phyloP scores from a whole-genome alignment of 306 rosid species.

The Glycine tomentella region DNA sequence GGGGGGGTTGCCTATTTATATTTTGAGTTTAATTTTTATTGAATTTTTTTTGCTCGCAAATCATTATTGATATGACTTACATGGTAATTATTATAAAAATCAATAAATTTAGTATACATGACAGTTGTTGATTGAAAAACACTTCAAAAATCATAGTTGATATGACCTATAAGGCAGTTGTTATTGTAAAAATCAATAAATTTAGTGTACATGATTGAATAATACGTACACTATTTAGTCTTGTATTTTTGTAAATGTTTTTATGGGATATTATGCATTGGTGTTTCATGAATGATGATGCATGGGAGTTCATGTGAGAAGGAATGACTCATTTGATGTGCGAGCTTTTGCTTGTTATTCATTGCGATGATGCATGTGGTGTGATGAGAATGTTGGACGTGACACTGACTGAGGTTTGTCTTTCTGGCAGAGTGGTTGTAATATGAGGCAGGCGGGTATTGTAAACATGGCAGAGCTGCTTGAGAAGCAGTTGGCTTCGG shows the following conservation, averaged over 20 bases:
- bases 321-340: neutral
- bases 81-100: no score
- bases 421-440: conserved; percentile 75
- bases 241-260: neutral
- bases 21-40: neutral
- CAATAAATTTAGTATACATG: no score
- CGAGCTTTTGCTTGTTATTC: neutral
- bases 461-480: conserved; percentile 76
- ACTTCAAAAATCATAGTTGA: no score
- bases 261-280: conserved; percentile 5
- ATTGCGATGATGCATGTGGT: conserved; percentile 32
- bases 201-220: neutral
- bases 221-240: neutral
- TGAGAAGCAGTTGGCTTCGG: conserved; percentile 88
- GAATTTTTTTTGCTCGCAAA: no score
- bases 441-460: conserved; percentile 90
- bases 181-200: neutral
- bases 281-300: conserved; percentile 30
- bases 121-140: no score
- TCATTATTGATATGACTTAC: no score
- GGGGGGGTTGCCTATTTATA: neutral
- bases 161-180: no score
- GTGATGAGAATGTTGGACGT: conserved; percentile 4
- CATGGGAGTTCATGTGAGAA: conserved; percentile 32
- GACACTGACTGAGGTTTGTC: conserved; percentile 19